Conservation (phyloP, 1,139 yeast species). For the Pichia terricola region DNA sequence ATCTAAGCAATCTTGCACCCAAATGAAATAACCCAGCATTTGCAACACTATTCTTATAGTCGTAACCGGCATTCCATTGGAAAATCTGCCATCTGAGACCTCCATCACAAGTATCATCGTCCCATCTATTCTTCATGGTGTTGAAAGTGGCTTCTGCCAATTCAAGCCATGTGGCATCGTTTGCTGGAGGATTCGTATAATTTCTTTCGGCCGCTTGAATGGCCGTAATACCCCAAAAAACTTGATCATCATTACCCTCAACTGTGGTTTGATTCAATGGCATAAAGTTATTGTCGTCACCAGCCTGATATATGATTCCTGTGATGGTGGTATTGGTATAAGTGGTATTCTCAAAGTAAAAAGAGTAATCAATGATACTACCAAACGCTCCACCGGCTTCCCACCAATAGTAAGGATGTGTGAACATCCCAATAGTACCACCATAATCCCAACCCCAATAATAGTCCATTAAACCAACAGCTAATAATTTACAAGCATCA, state of each 20-base stretch:
- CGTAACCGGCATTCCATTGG: constrained; percentile 66
- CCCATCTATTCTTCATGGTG: constrained; percentile 74
- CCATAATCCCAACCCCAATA: constrained; percentile 66
- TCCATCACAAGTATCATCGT: constrained; percentile 50
- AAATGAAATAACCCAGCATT: constrained; percentile 71
- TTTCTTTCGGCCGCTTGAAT: constrained; percentile 88
- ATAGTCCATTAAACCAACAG: constrained; percentile 74
- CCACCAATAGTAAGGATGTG: constrained; percentile 94
- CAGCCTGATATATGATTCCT: constrained; percentile 68
- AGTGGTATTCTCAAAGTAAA: constrained; percentile 61
- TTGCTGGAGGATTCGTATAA: constrained; percentile 60
- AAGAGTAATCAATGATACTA: constrained; percentile 68
- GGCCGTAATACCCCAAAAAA: constrained; percentile 90
- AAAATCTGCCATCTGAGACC: constrained; percentile 85
- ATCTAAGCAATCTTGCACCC: constrained; percentile 70
- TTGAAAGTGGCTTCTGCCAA: constrained; percentile 70
- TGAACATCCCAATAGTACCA: constrained; percentile 76
- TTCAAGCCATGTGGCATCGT: constrained; percentile 54
- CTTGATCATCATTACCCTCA: constrained; percentile 97
- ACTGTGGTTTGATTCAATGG: constrained; percentile 90
- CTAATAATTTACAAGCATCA: constrained; percentile 47
- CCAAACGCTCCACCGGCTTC: constrained; percentile 98
- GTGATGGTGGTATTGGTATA: constrained; percentile 48
- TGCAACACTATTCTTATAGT: constrained; percentile 70
- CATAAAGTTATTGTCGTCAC: constrained; percentile 65